Evolutionary conservation across 768 basidiomycete genomes (phyloP), one percentile per base, ranked within the genome.

Genomic region (Tremella fuciformis): DNA sequence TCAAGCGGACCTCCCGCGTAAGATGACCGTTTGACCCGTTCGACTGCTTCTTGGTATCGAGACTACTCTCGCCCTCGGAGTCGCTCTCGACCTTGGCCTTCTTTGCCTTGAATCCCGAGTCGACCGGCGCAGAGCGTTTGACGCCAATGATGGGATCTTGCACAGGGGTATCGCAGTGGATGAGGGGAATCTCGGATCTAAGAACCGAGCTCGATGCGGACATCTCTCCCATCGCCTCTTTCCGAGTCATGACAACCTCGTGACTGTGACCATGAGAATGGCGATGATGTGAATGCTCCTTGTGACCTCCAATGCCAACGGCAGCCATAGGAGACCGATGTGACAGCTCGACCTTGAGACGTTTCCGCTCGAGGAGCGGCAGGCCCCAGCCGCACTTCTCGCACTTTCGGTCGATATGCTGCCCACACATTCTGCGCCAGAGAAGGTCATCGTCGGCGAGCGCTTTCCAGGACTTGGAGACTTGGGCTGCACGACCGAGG

Each of bases 351-450:
- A 67, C 69, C 48, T 70, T 67, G 41, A 77, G 63, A 46, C 76
- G 60, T 16, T 70, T 55, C 13, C 76, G 48, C 76, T 94, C 89
- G 19, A 99, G 81, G 37, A 96, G 81, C 15, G 96, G 96, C 46
- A 99, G 80, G 16, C 92, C 93, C 93, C 94, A 97, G 1, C 96
- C 96, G 67, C 96, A 98, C 76, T 94, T 96, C 67, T 83, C 84
- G 69, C 96, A 99, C 71, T 91, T 94, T 70, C 91, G 86, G 18
- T 94, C 94, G 55, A 99, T 98, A 62, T 99, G 96, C 75, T 99
- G 96, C 73, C 94, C 91, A 76, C 96, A 98, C 74, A 99, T 98
- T 19, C 86, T 86, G 40, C 87, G 83, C 96, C 96, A 99, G 50
- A 99, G 83, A 47, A 91, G 80, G 69, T 99, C 89, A 74, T 98